Evolutionary conservation across 75 land plant genomes (phyloP), one percentile per base, ranked within the genome.

Genomic region (Isoetes taiwanensis): DNA sequence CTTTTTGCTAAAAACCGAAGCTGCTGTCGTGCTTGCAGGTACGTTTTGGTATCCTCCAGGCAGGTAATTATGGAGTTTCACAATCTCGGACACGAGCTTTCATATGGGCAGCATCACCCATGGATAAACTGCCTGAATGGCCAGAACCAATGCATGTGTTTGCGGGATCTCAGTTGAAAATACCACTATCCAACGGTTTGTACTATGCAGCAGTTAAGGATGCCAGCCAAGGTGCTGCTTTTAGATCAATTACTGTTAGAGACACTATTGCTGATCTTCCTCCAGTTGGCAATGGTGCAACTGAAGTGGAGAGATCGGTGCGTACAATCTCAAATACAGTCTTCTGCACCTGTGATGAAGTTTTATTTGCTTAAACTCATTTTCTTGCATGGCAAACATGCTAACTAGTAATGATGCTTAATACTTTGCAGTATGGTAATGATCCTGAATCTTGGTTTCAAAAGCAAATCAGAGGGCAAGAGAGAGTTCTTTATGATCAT

Each of bases 201-300:
- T 72, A 77, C 12, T 93, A 77, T 78, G 64, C 96, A 61, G 95
- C 98, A 52, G 86, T 68, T 11, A 37, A 65, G 19, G 83, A 91
- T 62, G 82, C 98, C 31, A 69, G 80, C 30, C 34, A 34, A 34
- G 95, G 98, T 30, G 98, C 96, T 16, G 90, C 98, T 30, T 85
- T 93, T 35, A 72, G 96, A 17, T 59, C 98, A 3, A 79, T 93
- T 2, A 93, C 98, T 33, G 98, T 93, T 2, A 78, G 85, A 64
- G 98, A 93, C 57, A 87, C 98, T 21, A 93, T 93, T 56, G 96
- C 79, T 6, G 98, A 93, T 61, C 83, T 93, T 11, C 98, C 98
- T 26, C 67, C 72, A 25, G 98, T 93, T 46, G 73, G 52, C 20
- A 93, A 93, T 78, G 98, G 98, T 28, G 90, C 95, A 35, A 74